Conservation (phyloP, 805 yeast genomes). For the Candida qinlingensis region DNA sequence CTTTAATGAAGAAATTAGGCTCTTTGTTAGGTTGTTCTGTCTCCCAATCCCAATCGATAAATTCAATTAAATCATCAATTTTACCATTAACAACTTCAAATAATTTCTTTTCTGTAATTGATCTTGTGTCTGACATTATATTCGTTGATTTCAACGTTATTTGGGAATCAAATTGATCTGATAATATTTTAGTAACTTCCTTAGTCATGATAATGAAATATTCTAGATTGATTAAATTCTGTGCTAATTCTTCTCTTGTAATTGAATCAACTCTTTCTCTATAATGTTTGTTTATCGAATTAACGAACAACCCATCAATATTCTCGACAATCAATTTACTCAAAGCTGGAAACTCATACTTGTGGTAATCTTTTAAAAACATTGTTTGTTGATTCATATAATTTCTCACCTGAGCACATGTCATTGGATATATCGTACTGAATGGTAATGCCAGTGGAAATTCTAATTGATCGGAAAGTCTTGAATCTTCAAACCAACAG, state of each 20-base stretch:
- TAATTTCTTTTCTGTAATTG: constrained; percentile 71
- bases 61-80: constrained; percentile 72
- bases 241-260: constrained; percentile 86
- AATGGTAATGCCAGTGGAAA: constrained; percentile 76
- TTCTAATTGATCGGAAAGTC: constrained; percentile 29
- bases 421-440: constrained; percentile 81
- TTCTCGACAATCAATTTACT: constrained; percentile 54
- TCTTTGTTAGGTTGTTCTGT: constrained; percentile 45
- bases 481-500: constrained; percentile 63
- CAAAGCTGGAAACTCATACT: constrained; percentile 54
- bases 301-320: constrained; percentile 64
- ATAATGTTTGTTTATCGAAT: constrained; percentile 61
- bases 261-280: constrained; percentile 57
- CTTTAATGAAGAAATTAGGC: constrained; percentile 72
- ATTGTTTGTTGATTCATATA: constrained; percentile 58
- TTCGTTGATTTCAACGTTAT: constrained; percentile 47
- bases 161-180: constrained; percentile 33
- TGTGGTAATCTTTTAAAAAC: constrained; percentile 62
- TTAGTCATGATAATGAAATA: constrained; percentile 73
- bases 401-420: constrained; percentile 69
- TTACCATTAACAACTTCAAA: constrained; percentile 79
- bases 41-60: constrained; percentile 83
- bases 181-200: constrained; percentile 44
- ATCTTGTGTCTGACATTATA: constrained; percentile 53
- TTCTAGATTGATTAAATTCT: constrained; percentile 82